These are phyloP conservation scores for Tetradesmus lagerheimii DNA, from an alignment of 139 green algal species.

Conservation along the genomic window DNA sequence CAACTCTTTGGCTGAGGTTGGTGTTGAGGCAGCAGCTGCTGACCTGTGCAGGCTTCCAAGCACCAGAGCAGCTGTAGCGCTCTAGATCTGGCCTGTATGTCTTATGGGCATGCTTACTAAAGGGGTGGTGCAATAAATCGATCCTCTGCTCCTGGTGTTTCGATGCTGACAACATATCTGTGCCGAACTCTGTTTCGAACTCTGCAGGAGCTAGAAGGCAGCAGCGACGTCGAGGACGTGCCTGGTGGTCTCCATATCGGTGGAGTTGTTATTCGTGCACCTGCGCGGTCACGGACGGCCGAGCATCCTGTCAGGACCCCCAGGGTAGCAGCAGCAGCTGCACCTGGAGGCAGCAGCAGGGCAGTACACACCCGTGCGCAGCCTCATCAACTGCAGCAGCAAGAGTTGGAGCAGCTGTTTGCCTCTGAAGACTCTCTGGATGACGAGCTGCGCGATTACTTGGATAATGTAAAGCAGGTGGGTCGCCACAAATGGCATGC, in stretches of 20 bases:
- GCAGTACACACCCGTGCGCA: not conserved
- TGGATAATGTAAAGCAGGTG: conserved; percentile 33
- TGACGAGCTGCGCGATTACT: conserved; percentile 36
- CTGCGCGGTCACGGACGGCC: not conserved
- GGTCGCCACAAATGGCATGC: not conserved
- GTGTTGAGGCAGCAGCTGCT: not conserved
- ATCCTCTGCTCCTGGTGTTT: not conserved
- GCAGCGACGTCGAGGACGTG: conserved; percentile 2
- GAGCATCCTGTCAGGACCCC: not conserved
- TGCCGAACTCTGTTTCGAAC: not conserved
- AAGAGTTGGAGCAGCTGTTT: not conserved
- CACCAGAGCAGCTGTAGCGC: not conserved
- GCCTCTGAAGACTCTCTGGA: conserved; percentile 23
- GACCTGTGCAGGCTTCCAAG: not conserved
- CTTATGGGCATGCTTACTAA: too few relatives aligned
- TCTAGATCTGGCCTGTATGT: too few relatives aligned
- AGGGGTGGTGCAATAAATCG: too few relatives aligned
- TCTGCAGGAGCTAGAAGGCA: not conserved
- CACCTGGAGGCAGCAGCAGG: not conserved
- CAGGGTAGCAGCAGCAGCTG: not conserved
- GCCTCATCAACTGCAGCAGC: conserved; percentile 3
- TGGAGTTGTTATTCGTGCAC: conserved; percentile 4
- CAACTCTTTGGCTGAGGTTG: not conserved
- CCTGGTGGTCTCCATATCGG: conserved; percentile 22
- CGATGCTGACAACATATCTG: not conserved